Evolutionary conservation across 2,329 filamentous ascomycete genomes (phyloP).

Genomic region (Penicillium sp.): DNA sequence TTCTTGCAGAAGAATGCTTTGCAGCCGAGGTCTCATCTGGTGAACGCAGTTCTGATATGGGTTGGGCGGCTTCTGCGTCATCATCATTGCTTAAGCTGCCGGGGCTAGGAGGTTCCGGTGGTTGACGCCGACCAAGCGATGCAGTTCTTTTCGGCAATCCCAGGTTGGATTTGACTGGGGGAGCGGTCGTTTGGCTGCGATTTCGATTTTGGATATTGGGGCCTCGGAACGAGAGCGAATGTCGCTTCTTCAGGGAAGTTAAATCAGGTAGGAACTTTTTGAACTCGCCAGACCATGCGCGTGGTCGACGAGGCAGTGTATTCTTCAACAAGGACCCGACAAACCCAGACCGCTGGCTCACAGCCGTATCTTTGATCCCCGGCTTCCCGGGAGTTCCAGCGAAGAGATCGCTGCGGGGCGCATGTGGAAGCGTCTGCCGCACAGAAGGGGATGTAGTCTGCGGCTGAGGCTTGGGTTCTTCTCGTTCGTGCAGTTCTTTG

Average conservation of each 20-base stretch:
- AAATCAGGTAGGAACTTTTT: slow-evolving; percentile 39
- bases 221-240: slow-evolving; percentile 30
- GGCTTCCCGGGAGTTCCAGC: not conserved
- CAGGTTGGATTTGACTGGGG: slow-evolving; percentile 2
- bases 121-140: slow-evolving; percentile 20
- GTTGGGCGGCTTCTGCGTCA: slow-evolving; percentile 27
- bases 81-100: slow-evolving; percentile 17
- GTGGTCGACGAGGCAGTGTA: slow-evolving; percentile 32
- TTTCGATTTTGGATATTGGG: slow-evolving; percentile 26
- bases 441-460: slow-evolving; percentile 12
- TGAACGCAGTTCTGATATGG: slow-evolving; percentile 33
- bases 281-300: slow-evolving; percentile 38
- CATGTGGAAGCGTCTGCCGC: slow-evolving; percentile 9
- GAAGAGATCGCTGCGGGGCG: slow-evolving; percentile 16
- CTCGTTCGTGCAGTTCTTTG: not conserved
- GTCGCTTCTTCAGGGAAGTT: slow-evolving; percentile 30
- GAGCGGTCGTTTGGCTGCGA: slow-evolving; percentile 28
- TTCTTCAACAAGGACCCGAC: slow-evolving; percentile 36
- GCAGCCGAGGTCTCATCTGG: slow-evolving; percentile 28
- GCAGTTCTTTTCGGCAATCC: slow-evolving; percentile 6
- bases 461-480: slow-evolving; percentile 3
- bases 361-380: slow-evolving; percentile 16
- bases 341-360: slow-evolving; percentile 29
- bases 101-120: slow-evolving; percentile 4
- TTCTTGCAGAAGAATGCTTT: slow-evolving; percentile 34